Evolutionary conservation across 352 stramenopile genomes (phyloP).

Genomic region (Elongisporangium undulatum): DNA sequence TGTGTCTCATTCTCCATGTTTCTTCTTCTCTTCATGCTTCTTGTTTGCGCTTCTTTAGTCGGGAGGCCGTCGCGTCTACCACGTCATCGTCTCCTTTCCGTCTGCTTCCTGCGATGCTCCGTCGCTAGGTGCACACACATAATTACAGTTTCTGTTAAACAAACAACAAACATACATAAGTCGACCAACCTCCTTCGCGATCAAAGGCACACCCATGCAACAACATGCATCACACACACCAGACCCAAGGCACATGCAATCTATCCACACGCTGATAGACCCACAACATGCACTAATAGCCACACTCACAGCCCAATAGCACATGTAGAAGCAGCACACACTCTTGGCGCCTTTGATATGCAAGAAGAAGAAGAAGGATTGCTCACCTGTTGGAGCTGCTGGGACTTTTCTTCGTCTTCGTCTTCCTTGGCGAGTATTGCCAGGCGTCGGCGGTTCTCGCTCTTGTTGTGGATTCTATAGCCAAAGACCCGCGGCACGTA

Average conservation of each 20-base stretch:
- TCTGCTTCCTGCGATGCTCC: constrained; percentile 57
- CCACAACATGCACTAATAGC: constrained; percentile 4
- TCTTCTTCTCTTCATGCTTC: constrained; percentile 35
- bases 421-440: constrained; percentile 78
- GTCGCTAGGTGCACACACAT: constrained; percentile 85
- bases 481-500: constrained; percentile 90
- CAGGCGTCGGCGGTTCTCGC: constrained; percentile 76
- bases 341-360: not conserved
- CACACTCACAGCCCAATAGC: constrained; percentile 10
- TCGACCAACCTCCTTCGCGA: constrained; percentile 60
- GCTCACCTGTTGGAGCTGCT: constrained; percentile 54
- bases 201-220: not conserved
- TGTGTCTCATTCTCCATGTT: constrained; percentile 5
- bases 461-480: constrained; percentile 91
- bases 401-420: constrained; percentile 66
- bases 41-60: constrained; percentile 80
- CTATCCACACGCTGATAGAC: constrained; percentile 3
- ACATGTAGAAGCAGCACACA: constrained; percentile 15
- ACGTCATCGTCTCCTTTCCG: constrained; percentile 66
- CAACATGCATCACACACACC: constrained; percentile 3
- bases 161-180: constrained; percentile 85
- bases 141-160: constrained; percentile 92
- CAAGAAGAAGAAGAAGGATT: constrained; percentile 22
- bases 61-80: constrained; percentile 20
- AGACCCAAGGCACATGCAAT: constrained; percentile 4